phyloP scores from a whole-genome alignment of 2,329 filamentous ascomycete genomes.

The Emergomyces pasteurianus region DNA sequence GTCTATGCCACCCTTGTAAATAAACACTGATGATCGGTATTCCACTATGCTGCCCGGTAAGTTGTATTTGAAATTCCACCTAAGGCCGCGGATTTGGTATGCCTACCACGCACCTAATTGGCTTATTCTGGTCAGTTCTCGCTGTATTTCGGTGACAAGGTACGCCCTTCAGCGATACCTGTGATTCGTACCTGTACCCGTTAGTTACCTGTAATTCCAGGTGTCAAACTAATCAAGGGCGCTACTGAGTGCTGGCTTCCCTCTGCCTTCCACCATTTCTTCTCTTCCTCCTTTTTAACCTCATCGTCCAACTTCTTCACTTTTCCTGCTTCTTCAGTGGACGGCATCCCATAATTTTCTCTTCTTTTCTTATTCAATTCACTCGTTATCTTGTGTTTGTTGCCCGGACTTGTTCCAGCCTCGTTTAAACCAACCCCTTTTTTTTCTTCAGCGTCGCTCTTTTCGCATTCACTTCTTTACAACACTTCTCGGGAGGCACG shows the following conservation, averaged over 20 bases:
- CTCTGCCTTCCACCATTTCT: conserved; percentile 7
- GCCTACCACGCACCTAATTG: background rate
- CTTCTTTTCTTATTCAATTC: conserved; percentile 3
- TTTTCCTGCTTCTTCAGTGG: background rate
- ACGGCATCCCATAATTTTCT: conserved; percentile 3
- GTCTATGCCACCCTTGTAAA: too few relatives aligned
- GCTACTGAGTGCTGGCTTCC: too few relatives aligned
- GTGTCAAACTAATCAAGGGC: background rate
- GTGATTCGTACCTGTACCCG: too few relatives aligned
- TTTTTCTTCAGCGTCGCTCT: conserved; percentile 2
- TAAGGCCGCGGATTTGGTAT: background rate
- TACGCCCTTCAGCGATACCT: too few relatives aligned
- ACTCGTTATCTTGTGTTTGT: conserved; percentile 6
- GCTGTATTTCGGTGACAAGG: background rate
- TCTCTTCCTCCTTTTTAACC: conserved; percentile 9
- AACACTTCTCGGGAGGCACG: background rate
- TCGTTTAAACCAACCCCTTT: conserved; percentile 5
- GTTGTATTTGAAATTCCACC: background rate
- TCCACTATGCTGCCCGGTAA: background rate
- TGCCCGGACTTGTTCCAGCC: conserved; percentile 11
- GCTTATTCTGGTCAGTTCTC: background rate
- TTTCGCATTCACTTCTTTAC: conserved; percentile 3
- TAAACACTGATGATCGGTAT: background rate
- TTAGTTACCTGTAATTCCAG: background rate
- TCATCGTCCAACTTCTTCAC: conserved; percentile 1